Base-by-base conservation (phyloP, 2,329 filamentous ascomycete genomes). In the Neonectria coccinea region DNA sequence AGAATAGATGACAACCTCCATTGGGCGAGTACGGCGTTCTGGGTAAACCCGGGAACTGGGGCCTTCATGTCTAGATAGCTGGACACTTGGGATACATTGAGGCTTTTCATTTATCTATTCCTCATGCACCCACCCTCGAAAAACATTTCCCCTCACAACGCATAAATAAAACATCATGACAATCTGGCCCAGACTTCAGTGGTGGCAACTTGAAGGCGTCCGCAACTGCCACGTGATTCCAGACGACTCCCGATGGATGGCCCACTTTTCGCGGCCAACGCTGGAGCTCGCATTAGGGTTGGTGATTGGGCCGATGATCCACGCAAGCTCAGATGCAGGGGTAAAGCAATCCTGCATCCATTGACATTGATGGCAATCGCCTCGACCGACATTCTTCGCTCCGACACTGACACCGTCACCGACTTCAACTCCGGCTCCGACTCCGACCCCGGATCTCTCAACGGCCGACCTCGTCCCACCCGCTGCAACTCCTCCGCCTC, bases 301-400 rank as follows among this genome's bases (percentile, higher is more conserved):
- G 25, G 25, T 64, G 61, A 64, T 64, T 64, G 61, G 61, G 45
- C 44, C 56, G 25, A 41, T 31, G 56, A 45, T 33, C 48, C 59
- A 70, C 62, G 57, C 60, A 64, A 66, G 44, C 51, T 65, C 50
- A 22, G 56, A 68, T 63, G 66, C 68, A 72, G 65, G 65, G 69
- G 71, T 57, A 71, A 70, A 62, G 52, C 52, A 65, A 55, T 64
- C 54, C 55, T 54, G 33, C 58, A 57, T 64, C 48, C 52, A 31
- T 55, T 48, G 27, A 58, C 66, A 12, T 39, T 67, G 64, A 42
- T 18, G n/a, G 64, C 66, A 60, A 66, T 63, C 62, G 39, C 55
- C 56, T 57, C 42, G 53, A 41, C 48, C 18, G n/a, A 42, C 39
- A 10, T 42, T 55, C 47, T 22, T 50, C 55, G 55, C 14, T 39